Conservation (phyloP, 257 asterid species). For the Nicotiana noctiflora region DNA sequence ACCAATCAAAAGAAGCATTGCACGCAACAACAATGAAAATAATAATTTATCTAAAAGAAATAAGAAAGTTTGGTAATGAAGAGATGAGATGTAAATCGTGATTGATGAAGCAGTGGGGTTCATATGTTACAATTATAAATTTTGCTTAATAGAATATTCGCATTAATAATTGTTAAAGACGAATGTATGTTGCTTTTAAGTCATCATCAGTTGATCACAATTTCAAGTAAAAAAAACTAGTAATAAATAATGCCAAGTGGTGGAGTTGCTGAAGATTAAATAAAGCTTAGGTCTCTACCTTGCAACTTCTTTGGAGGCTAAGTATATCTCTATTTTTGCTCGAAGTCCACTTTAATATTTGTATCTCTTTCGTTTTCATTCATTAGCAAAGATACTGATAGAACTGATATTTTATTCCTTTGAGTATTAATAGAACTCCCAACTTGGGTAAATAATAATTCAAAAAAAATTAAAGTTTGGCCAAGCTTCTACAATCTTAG, state of each 20-base stretch:
- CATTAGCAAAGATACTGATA: neutral
- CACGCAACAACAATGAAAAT: neutral
- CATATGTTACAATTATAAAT: neutral
- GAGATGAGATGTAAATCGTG: neutral
- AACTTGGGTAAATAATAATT: no score
- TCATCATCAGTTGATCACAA: neutral
- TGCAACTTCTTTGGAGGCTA: neutral
- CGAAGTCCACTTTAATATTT: neutral
- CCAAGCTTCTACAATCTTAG: no score
- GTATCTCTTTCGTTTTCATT: neutral
- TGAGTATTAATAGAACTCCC: no score
- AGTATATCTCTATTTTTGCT: neutral
- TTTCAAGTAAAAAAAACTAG: neutral
- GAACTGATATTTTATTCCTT: neutral
- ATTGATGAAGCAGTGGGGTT: neutral
- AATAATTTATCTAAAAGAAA: neutral
- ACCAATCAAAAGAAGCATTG: neutral
- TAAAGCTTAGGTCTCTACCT: neutral
- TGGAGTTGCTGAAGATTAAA: neutral
- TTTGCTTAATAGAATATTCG: neutral
- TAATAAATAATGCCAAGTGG: neutral
- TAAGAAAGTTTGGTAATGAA: no score
- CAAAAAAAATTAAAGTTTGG: no score
- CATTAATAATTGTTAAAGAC: neutral
- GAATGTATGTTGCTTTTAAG: neutral